phyloP scores from a whole-genome alignment of 129 eudicot genomes.

The Tagetes erecta region DNA sequence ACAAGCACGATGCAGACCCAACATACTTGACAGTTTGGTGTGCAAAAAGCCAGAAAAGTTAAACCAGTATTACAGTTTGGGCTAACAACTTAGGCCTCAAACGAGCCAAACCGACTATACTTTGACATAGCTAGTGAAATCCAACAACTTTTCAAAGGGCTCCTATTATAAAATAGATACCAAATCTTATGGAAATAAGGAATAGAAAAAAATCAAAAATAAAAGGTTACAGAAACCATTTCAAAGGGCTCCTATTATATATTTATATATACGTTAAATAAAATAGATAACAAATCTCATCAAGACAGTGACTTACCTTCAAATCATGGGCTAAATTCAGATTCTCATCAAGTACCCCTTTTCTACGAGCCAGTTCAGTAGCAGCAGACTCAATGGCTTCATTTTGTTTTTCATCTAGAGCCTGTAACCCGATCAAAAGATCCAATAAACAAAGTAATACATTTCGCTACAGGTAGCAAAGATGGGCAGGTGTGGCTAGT shows the following conservation, averaged over 20 bases:
- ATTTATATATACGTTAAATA: not conserved
- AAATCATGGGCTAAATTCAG: constrained; percentile 67
- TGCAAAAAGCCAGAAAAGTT: not conserved
- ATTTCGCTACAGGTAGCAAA: not conserved
- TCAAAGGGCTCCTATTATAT: not conserved
- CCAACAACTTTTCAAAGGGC: not conserved
- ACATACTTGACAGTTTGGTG: not conserved
- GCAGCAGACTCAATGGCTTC: constrained; percentile 79
- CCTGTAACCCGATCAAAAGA: constrained; percentile 44
- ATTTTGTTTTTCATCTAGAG: constrained; percentile 84
- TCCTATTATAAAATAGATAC: not conserved
- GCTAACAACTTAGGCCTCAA: not conserved
- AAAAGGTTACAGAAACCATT: not conserved
- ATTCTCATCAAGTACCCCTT: constrained; percentile 85
- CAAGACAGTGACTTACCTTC: constrained; percentile 50
- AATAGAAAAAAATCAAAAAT: not conserved
- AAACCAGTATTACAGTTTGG: not conserved
- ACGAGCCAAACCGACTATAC: not conserved
- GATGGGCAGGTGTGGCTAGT: constrained; percentile 4
- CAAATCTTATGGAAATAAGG: not conserved
- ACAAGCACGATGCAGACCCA: not conserved
- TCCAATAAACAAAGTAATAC: constrained; percentile 12
- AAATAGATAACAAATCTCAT: not conserved
- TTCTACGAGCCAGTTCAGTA: constrained; percentile 76
- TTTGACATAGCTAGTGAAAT: not conserved